Base-by-base conservation (phyloP, 768 basidiomycete species). In the Strobilomyces confusus region DNA sequence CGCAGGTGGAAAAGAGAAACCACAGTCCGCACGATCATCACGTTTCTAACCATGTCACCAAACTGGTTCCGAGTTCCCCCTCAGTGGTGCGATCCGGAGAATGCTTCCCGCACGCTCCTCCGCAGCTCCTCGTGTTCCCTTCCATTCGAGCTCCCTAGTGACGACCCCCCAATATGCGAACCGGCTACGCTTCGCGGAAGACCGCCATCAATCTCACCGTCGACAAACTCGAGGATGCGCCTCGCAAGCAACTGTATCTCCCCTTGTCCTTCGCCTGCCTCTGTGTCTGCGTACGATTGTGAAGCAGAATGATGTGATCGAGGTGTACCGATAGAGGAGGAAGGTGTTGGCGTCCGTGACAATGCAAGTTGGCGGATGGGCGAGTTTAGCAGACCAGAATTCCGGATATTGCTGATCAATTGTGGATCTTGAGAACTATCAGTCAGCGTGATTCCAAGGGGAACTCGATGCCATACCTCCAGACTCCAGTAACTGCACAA, bases 401-500 rank as follows among this genome's bases (percentile, higher is more conserved):
- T 81, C 52, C 92, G 91, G 70, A 98, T 93, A 74, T 90, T 95
- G 71, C 83, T 88, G 55, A 88, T 89, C 38, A 98, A 76, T 66
- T 91, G 87, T 19, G 89, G 87, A 69, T 98, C 94, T 91, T 46
- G 22, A 42, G 55, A 23, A 38, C 17, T 12, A 8, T 58, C 30
- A 51, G 45, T 44, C 5, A 30, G 13, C 19, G 4, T 56, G 33
- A 44, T 12, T 38, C 52, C 30, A 23, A 43, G 26, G 41, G 15
- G n/a, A 25, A 29, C 23, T 43, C 22, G 9, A 19, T 1, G 2
- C 59, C 75, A 40, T 59, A 90, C 89, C 91, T 56, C 92, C 90
- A n/a, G 95, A 95, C 69, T 99, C 97, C 25, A 99, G 78, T 20
- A 99, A 74, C 67, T 99, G 97, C 23, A 98, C 95, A 60, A 98